Conservation (phyloP, 1,139 yeast genomes). For the Suhomyces bribrorum region DNA sequence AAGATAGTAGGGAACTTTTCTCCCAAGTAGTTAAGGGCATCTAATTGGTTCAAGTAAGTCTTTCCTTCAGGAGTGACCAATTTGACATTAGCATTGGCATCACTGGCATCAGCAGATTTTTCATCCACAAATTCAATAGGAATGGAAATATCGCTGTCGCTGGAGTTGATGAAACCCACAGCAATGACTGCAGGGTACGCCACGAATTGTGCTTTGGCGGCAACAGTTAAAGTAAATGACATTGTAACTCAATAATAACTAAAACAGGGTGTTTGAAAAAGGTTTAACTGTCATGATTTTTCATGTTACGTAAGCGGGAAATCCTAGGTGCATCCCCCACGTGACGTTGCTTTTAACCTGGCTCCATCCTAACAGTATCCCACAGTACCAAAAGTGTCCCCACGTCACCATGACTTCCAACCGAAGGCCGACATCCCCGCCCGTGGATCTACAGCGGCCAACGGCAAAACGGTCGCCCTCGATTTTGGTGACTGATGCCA, state of each 20-base stretch:
- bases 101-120: constrained; percentile 42
- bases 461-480: constrained; percentile 92
- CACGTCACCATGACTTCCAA: constrained; percentile 5
- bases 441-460: constrained; percentile 38
- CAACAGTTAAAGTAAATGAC: constrained; percentile 56
- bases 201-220: constrained; percentile 81
- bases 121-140: constrained; percentile 69
- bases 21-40: constrained; percentile 48
- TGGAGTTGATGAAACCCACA: constrained; percentile 66
- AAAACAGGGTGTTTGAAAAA: too few species aligned
- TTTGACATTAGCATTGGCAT: constrained; percentile 44
- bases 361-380: too few species aligned
- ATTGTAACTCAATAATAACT: constrained; percentile 17
- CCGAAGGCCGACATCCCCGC: constrained; percentile 9
- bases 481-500: constrained; percentile 84
- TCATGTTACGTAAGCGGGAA: background rate
- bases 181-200: constrained; percentile 84
- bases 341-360: too few species aligned
- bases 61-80: constrained; percentile 49
- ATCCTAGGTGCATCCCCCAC: background rate
- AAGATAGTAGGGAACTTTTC: constrained; percentile 45
- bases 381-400: background rate
- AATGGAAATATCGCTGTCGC: constrained; percentile 49
- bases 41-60: constrained; percentile 44
- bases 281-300: too few species aligned